phyloP scores from a whole-genome alignment of 805 yeast species.

The Cyberlindnera nakhonratchasimensis region DNA sequence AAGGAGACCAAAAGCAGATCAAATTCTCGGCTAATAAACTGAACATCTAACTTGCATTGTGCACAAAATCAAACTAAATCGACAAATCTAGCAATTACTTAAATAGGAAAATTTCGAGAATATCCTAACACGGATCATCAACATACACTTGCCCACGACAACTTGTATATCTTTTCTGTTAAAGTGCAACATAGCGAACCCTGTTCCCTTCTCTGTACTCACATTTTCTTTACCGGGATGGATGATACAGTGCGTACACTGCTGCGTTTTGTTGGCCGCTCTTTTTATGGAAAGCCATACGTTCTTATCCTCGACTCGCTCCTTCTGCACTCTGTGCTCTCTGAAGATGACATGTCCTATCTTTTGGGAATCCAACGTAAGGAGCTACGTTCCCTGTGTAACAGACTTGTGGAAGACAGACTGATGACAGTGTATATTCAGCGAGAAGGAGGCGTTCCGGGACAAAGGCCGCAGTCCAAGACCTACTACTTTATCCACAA shows the following conservation, averaged over 20 bases:
- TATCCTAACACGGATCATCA: too few species aligned
- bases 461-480: slow-evolving; percentile 62
- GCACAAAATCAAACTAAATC: too few species aligned
- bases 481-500: slow-evolving; percentile 84
- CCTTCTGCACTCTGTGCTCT: slow-evolving; percentile 79
- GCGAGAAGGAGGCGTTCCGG: slow-evolving; percentile 58
- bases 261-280: slow-evolving; percentile 76
- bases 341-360: slow-evolving; percentile 86
- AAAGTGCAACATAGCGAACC: neutral
- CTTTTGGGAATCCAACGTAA: slow-evolving; percentile 81
- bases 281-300: slow-evolving; percentile 83
- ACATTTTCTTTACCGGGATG: slow-evolving; percentile 22
- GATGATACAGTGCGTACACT: slow-evolving; percentile 43
- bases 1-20: too few species aligned
- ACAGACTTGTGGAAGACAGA: slow-evolving; percentile 80
- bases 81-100: neutral
- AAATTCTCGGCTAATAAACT: too few species aligned
- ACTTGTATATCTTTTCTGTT: too few species aligned
- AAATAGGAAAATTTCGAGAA: neutral
- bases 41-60: too few species aligned
- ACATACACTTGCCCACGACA: too few species aligned
- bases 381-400: slow-evolving; percentile 79
- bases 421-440: slow-evolving; percentile 68
- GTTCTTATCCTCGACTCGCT: slow-evolving; percentile 85
- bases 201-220: too few species aligned